Conservation (phyloP, 306 rosid genomes). For the Spatholobus suberectus region DNA sequence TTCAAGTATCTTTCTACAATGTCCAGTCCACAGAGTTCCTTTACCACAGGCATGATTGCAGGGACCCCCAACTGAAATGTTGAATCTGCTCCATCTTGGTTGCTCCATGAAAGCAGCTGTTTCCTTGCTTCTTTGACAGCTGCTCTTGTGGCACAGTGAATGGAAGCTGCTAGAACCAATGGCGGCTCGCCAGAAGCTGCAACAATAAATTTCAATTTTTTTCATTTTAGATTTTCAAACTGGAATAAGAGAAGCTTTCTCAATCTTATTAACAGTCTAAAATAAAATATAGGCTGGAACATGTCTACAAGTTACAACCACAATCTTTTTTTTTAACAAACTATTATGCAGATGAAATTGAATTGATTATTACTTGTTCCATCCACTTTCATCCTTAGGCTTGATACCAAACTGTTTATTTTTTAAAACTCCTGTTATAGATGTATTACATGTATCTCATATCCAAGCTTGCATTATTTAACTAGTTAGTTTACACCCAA, state of each 20-base stretch:
- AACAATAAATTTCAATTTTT: slow-evolving; percentile 20
- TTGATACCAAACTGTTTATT: neutral
- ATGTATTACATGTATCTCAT: neutral
- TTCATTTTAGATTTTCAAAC: neutral
- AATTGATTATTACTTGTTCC: neutral
- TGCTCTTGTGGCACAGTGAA: slow-evolving; percentile 91
- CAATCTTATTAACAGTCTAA: neutral
- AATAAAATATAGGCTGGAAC: neutral
- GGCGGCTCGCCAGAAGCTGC: slow-evolving; percentile 99
- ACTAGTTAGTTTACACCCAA: neutral
- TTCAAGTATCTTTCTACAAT: slow-evolving; percentile 77
- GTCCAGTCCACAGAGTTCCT: slow-evolving; percentile 77
- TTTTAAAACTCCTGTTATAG: neutral
- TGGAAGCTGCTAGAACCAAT: slow-evolving; percentile 76
- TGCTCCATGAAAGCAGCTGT: slow-evolving; percentile 74
- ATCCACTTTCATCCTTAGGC: neutral
- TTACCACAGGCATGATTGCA: slow-evolving; percentile 89
- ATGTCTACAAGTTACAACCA: neutral
- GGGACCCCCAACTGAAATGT: slow-evolving; percentile 77
- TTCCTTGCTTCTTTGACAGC: slow-evolving; percentile 79
- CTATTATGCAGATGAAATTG: neutral
- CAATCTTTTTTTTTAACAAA: neutral
- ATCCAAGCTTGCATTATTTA: neutral
- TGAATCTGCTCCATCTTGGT: slow-evolving; percentile 42
- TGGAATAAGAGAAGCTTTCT: neutral